Evolutionary conservation across 805 yeast species (phyloP), one percentile per base, ranked within the genome.

Genomic region (Lachancea dasiensis): DNA sequence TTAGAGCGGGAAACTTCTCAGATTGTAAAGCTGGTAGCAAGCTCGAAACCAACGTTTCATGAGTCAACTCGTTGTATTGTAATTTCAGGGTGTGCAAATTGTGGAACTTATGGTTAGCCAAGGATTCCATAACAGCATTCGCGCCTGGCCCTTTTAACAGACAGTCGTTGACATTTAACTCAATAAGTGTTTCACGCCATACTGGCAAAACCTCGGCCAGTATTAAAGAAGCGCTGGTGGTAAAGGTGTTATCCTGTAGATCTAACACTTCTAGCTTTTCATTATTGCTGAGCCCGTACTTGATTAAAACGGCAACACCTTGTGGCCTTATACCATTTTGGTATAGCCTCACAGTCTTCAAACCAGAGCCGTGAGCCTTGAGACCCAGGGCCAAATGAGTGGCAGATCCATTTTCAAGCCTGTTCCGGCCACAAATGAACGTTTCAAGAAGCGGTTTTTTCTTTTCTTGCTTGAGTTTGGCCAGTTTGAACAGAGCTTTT

Each of bases 271-370:
- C 69, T 51, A 92, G 72, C 17, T 72, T 64, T 19, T 69, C 67
- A 57, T 84, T 78, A 45, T 69, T 59, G 30, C 73, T 61, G 52
- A 92, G 73, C 40, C 97, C 97, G 37, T 81, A 72, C 14, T 67
- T 64, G 48, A 90, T 69, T 54, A 90, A 72, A 49, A 73, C 78
- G 46, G 81, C 74, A 39, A 90, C 79, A 50, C 99, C 99, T 40
- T 77, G 79, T 38, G 95, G 97, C 64, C 99, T 79, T 47, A 92
- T 92, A 58, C 99, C 99, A 61, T 92, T 92, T 67, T 92, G 99
- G 58, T 86, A 90, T 49, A 92, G 70, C 58, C 83, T 79, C 24
- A 89, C 77, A 42, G 70, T 76, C 60, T 83, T 76, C 56, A 89
- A 69, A 4, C 56, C 62, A 37, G 78, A 75, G 29, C 73, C 70